Base-by-base conservation (phyloP, 345 rosid species). In the Bruguiera sexangula region DNA sequence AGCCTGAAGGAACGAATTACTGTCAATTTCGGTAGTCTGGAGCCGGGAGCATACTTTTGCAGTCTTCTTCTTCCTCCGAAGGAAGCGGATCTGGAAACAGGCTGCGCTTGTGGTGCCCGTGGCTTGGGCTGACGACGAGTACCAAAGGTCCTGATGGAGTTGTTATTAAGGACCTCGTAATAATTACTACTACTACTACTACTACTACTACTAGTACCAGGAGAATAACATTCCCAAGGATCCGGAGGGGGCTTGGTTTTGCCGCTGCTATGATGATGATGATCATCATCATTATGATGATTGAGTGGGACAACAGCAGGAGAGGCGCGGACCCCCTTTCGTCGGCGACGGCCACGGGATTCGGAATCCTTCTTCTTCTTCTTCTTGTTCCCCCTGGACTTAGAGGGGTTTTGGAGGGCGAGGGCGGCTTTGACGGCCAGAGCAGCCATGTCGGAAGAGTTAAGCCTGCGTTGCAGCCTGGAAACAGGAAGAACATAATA, bases 391-490 rank as follows among this genome's bases (percentile, higher is more conserved):
- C 11, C 11, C 15, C 16, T 15, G 50, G 50, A 43, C 16, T 73
- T 76, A 0, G 59, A 71, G 30, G 77, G 78, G 15, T 76, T 87
- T 26, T 83, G 88, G 50, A 94, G 73, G 48, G 98, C 96, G 27
- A 85, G 70, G 85, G 89, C 86, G 48, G 97, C 98, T 73, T 87
- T 91, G 21, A 94, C 97, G 19, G 98, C 98, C 70, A 91, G 81
- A 51, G 93, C 96, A 2, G 96, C 98, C 98, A 94, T 94, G 54
- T 87, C 97, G 6, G 87, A 75, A 20, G 98, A 90, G n/a, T 85
- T 69, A 19, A 94, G 48, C 11, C 79, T 85, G 71, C 76, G 73
- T 51, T 76, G 82, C n/a, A 89, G 96, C 79, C 84, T 91, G 19
- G 96, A 86, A 15, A 59, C 34, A 0, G 96, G 93, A 21, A 94